A percentile compares a stretch with the other conserved stretches of the same genome.
Evolutionary conservation across 2,329 filamentous ascomycete genomes (phyloP).

Genomic region (Plectosphaerella sp.): DNA sequence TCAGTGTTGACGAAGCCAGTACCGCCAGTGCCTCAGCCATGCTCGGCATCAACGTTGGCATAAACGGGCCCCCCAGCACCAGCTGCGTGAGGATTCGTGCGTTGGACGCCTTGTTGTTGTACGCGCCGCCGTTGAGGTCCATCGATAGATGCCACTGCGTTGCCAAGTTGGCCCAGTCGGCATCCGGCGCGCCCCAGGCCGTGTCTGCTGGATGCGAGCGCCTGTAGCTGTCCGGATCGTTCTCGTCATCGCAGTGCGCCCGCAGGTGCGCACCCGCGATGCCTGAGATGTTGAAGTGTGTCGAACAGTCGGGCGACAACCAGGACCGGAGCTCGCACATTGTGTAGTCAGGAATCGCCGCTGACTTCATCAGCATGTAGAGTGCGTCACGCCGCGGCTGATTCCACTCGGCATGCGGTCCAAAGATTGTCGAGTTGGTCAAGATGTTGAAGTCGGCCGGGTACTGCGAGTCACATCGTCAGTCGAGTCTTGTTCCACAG

Average conservation of each 20-base stretch:
- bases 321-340: conserved; percentile 65
- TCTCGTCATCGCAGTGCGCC: conserved; percentile 55
- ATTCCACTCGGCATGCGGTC: conserved; percentile 3
- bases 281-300: conserved; percentile 52
- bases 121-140: conserved; percentile 50
- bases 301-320: conserved; percentile 62
- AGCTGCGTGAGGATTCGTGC: conserved; percentile 54
- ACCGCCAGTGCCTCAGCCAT: conserved; percentile 72
- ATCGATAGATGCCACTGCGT: conserved; percentile 50
- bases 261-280: conserved; percentile 54
- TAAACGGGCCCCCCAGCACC: conserved; percentile 31
- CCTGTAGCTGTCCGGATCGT: conserved; percentile 52
- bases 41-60: conserved; percentile 55
- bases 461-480: conserved; percentile 24
- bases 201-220: conserved; percentile 29
- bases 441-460: conserved; percentile 65
- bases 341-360: conserved; percentile 45
- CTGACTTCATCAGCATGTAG: conserved; percentile 59
- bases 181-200: conserved; percentile 22
- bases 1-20: conserved; percentile 60
- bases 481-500: too few species aligned
- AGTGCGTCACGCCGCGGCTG: conserved; percentile 44
- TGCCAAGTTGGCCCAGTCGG: conserved; percentile 53
- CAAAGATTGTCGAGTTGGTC: conserved; percentile 43
- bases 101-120: conserved; percentile 53